Conservation (phyloP, 345 rosid species). For the Carallia brachiata region DNA sequence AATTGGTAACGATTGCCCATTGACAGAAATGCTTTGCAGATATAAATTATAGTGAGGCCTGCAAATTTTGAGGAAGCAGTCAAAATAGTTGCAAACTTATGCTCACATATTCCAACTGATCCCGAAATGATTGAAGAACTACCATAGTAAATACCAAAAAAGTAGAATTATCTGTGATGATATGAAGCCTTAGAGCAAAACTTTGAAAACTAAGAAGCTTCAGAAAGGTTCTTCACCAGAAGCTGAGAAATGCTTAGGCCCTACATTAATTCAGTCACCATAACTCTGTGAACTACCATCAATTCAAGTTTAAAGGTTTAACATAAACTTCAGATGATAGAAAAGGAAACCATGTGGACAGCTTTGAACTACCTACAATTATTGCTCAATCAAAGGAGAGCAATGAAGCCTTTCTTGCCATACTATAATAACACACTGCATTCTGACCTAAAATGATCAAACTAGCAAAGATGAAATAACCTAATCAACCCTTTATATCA, state of each 20-base stretch:
- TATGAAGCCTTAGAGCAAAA: not conserved
- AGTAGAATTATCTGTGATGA: not conserved
- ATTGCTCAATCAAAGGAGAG: not conserved
- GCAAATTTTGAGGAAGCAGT: constrained; percentile 20
- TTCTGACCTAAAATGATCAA: not conserved
- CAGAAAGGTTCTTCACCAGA: not conserved
- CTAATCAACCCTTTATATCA: not conserved
- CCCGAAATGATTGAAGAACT: not conserved
- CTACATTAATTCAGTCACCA: too few relatives aligned
- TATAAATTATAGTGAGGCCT: constrained; percentile 98
- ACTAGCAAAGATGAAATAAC: not conserved
- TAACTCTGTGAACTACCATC: too few relatives aligned
- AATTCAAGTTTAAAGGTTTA: too few relatives aligned
- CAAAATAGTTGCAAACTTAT: constrained; percentile 14
- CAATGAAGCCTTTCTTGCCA: not conserved
- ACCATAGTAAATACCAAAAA: not conserved
- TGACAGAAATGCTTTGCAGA: constrained; percentile 84
- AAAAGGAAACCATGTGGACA: too few relatives aligned
- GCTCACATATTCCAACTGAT: constrained; percentile 3
- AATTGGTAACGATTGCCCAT: constrained; percentile 58
- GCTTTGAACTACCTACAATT: too few relatives aligned
- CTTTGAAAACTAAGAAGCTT: not conserved
- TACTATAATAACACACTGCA: not conserved
- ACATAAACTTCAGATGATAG: too few relatives aligned
- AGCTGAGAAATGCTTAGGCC: too few relatives aligned